Evolutionary conservation across 148 eudicot genomes (phyloP).

Genomic region (Hydrangea macrophylla): DNA sequence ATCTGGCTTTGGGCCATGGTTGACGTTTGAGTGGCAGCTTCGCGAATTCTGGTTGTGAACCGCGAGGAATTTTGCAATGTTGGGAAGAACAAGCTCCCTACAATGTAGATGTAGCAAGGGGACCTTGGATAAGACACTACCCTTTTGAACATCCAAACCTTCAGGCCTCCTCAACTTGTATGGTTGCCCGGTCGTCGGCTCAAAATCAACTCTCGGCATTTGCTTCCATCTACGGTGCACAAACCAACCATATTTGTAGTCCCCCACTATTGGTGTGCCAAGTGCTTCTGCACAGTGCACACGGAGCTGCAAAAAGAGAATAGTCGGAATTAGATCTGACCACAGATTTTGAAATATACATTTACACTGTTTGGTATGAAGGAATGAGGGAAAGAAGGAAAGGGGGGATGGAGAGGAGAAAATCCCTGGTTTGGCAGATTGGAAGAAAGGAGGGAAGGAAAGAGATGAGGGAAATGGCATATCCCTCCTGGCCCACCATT

Average conservation of each 20-base stretch:
- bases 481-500: no score
- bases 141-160: slow-evolving; percentile 83
- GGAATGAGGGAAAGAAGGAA: no score
- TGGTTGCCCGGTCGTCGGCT: slow-evolving; percentile 70
- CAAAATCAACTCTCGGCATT: slow-evolving; percentile 70
- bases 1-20: slow-evolving; percentile 42
- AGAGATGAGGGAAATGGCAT: no score
- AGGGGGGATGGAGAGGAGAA: neutral
- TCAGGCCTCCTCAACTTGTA: slow-evolving; percentile 80
- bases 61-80: slow-evolving; percentile 60
- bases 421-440: no score
- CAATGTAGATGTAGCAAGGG: slow-evolving; percentile 81
- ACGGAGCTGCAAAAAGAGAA: slow-evolving; percentile 54
- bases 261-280: slow-evolving; percentile 93
- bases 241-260: slow-evolving; percentile 94
- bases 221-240: slow-evolving; percentile 85
- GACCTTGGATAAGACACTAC: slow-evolving; percentile 84
- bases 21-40: slow-evolving; percentile 7
- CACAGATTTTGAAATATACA: neutral
- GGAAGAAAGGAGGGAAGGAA: no score
- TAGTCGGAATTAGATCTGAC: neutral
- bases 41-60: slow-evolving; percentile 25
- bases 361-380: no score
- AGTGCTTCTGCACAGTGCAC: slow-evolving; percentile 98
- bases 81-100: slow-evolving; percentile 84